Evolutionary conservation across 306 rosid species (phyloP).

Genomic region (Fragaria ananassa): DNA sequence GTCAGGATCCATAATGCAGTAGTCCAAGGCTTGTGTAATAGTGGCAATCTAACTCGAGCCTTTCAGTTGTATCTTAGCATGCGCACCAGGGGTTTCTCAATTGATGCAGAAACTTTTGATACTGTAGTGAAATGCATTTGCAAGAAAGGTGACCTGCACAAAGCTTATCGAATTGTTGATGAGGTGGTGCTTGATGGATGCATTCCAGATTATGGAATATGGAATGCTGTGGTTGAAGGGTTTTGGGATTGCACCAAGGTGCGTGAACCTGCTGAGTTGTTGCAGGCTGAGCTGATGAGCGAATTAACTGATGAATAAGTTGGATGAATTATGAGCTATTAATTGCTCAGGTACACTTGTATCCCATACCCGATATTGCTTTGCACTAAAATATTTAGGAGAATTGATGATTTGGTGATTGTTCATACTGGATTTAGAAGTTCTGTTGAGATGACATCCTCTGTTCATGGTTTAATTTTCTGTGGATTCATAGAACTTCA

Average conservation of each 20-base stretch:
- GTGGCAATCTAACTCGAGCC: constrained; percentile 47
- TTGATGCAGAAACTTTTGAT: constrained; percentile 49
- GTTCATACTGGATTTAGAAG: not conserved
- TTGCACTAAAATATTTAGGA: not conserved
- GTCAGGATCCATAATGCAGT: constrained; percentile 67
- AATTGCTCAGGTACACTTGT: not conserved
- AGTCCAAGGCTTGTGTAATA: constrained; percentile 62
- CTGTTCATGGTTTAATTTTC: not conserved
- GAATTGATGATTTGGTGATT: not conserved
- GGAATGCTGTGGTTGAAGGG: constrained; percentile 59
- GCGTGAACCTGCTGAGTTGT: constrained; percentile 58
- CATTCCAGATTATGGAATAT: constrained; percentile 56
- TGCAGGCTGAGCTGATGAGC: constrained; percentile 47
- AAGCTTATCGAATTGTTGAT: constrained; percentile 64
- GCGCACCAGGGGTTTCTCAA: constrained; percentile 68
- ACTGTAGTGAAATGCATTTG: constrained; percentile 49
- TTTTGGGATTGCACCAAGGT: constrained; percentile 66
- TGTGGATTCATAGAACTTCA: not conserved
- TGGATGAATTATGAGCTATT: not conserved
- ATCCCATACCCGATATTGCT: not conserved
- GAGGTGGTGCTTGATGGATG: constrained; percentile 83
- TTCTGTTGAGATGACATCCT: not conserved
- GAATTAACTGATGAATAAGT: not conserved
- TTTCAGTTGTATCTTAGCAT: constrained; percentile 73
- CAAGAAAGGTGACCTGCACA: constrained; percentile 63